Base-by-base conservation (phyloP, 192 early-diverging fungal species). In the Bifiguratus adelaidae region DNA sequence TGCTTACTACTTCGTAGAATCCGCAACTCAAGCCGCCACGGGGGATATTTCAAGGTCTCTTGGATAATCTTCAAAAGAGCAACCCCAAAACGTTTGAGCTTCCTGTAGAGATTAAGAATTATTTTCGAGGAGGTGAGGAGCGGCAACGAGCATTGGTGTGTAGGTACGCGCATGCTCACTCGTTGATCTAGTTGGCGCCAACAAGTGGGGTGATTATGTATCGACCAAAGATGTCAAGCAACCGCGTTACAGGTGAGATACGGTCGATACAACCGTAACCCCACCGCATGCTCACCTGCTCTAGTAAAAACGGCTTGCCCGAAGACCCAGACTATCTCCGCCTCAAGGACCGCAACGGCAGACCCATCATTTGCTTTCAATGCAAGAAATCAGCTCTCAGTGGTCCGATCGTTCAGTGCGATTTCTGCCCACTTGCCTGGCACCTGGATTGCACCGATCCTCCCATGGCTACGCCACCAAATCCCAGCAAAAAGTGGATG, bases 391-490 rank as follows among this genome's bases (percentile, higher is more conserved):
- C 64, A 30, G 64, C 68, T 0, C 19, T 62, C 1, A 40, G 43
- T 8, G 47, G 46, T 12, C 56, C 58, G 41, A 70, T 76, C 40
- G 50, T 73, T 18, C 57, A 60, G 13, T 76, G 74, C 41, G 71
- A 73, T 34, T 64, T 68, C 36, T 76, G 74, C 37, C 42, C 65
- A 20, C 33, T 73, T 5, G 56, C 62, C 32, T 76, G 74, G 74
- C 74, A 76, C 30, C 34, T 76, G 30, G 74, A 76, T 30, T 76
- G 74, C 42, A 37, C 73, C 15, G 59, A 63, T 9, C 74, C 68
- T 7, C 68, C 74, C 3, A 48, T 73, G 65, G 53, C 67, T 11
- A 53, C 48, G 16, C 50, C 71, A 30, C 74, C 74, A 6, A 63
- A 60, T 20, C 45, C 24, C 2, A 34, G 55, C 16, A 61, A 53